Evolutionary conservation across 805 yeast species (phyloP), one percentile per base, ranked within the genome.

Genomic region (Cyberlindnera samutprakarnensis): DNA sequence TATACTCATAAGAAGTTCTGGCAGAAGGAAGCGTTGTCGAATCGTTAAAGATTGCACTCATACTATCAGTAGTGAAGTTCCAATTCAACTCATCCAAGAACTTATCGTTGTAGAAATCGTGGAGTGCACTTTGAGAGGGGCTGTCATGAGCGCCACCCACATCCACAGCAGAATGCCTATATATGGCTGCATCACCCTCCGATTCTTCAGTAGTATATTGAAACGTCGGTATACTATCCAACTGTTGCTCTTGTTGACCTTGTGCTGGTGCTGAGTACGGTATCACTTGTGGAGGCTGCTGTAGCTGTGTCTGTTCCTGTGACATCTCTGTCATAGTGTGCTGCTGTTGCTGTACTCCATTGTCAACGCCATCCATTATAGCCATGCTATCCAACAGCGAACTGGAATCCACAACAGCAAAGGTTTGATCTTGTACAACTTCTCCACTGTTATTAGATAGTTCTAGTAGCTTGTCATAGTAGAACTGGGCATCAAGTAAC

Each of bases 1-100:
- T 50, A 25, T 55, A 52, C 29, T 58, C 63, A 30, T 59, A 59
- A 8, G 56, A 46, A 10, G 57, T 54, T 32, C 42, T 35, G 3
- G 51, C 49, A 5, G 51, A 46, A 5, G 44, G 47, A 25, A 48
- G 20, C 3, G 53, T 48, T 4, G 44, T 27, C 2, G 45, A 35
- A 12, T 48, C 51, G 8, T 42, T 48, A 29, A 33, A 41, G 4
- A 27, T n/a, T 12, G 37, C 23, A n/a, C 40, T 36, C 38, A 35
- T 17, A 21, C 29, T 35, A 23, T 37, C 38, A 26, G 20, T 16
- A 16, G 25, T 21, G 24, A 35, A 27, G 15, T 36, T 41, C 44
- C 44, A 42, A 21, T 30, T 28, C 11, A 36, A 14, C 25, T 41
- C 47, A 18, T 35, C 36, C 10, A 42, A 30, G 20, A 37, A 38